Evolutionary conservation across 257 asterid genomes (phyloP).

Genomic region (Rehmannia glutinosa): DNA sequence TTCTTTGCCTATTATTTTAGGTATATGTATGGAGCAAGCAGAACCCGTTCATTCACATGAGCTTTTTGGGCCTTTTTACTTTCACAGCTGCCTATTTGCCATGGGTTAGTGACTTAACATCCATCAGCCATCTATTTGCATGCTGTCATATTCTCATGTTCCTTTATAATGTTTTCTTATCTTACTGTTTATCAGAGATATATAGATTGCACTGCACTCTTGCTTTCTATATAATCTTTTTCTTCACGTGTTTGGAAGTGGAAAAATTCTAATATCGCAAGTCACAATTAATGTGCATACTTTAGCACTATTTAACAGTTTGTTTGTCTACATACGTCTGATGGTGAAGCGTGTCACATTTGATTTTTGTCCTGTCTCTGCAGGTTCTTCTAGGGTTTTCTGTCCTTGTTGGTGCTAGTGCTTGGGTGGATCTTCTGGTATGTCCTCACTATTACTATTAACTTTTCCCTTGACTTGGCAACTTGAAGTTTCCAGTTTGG

Average conservation of each 20-base stretch:
- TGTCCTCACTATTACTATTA: constrained; percentile 11
- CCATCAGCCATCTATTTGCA: background rate
- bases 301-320: background rate
- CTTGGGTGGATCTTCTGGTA: constrained; percentile 99
- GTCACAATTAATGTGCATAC: background rate
- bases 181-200: background rate
- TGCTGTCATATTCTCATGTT: constrained; percentile 15
- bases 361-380: constrained; percentile 5
- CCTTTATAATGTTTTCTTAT: background rate
- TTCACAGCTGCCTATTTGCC: constrained; percentile 99
- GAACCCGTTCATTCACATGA: constrained; percentile 96
- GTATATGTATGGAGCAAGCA: constrained; percentile 99
- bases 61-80: constrained; percentile 95
- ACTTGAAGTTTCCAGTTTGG: background rate
- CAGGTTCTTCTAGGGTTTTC: constrained; percentile 98
- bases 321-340: background rate
- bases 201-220: background rate
- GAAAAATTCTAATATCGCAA: background rate
- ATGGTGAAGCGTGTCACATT: background rate
- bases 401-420: constrained; percentile 96
- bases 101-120: constrained; percentile 62
- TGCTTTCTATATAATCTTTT: background rate
- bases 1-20: constrained; percentile 32
- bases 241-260: background rate
- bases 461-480: background rate